Conservation (phyloP, 176 grass and related monocot genomes). For the Carex myosuroides region DNA sequence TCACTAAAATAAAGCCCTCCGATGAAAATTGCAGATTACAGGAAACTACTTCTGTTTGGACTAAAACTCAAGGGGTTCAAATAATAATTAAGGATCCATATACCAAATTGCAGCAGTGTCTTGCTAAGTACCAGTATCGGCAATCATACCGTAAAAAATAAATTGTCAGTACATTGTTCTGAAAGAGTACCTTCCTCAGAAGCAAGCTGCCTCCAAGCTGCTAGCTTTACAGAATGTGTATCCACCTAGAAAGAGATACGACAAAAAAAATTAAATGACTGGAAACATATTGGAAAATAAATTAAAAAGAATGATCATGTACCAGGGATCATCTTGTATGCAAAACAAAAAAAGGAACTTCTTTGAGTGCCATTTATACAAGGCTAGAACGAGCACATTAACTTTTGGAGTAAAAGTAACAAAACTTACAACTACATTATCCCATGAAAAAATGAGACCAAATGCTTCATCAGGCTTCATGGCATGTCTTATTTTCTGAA, state of each 20-base stretch:
- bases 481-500: constrained; percentile 95
- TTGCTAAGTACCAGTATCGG: background rate
- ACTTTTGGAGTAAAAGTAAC: background rate
- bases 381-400: background rate
- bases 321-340: background rate
- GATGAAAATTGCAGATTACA: background rate
- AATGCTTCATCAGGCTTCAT: constrained; percentile 99
- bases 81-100: background rate
- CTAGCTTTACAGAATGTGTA: constrained; percentile 60
- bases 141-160: background rate
- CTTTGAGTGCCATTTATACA: background rate
- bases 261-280: background rate
- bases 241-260: constrained; percentile 48
- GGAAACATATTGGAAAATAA: background rate
- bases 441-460: constrained; percentile 96
- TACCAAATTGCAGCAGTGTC: background rate
- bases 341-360: constrained; percentile 2
- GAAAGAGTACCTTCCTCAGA: constrained; percentile 64
- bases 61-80: background rate
- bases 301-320: background rate
- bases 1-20: background rate
- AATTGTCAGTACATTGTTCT: background rate
- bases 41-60: background rate
- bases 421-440: constrained; percentile 81
- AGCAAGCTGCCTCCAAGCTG: constrained; percentile 97